Evolutionary conservation across 352 stramenopile species (phyloP), one percentile per base, ranked within the genome.

Genomic region (Phytophthora meadii): DNA sequence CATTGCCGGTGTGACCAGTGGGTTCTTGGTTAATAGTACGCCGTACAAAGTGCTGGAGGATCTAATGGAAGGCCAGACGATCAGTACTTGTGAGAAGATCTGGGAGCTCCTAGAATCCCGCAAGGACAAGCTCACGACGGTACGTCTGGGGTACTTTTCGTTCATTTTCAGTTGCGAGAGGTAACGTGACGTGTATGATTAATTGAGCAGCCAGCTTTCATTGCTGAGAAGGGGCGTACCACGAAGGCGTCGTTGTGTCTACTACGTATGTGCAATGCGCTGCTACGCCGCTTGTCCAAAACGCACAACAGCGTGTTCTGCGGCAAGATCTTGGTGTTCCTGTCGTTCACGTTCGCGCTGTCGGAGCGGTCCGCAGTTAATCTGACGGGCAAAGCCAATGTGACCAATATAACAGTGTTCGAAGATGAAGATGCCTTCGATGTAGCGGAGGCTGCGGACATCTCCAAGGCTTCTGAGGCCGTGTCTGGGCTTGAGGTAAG

Each of bases 281-380:
- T 96, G 48, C 74, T 96, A 63, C 86, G 88, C 4, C 84, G 88
- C 24, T 63, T 94, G 47, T 96, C 88, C 27, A 94, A 94, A 76
- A 96, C 88, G 22, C 86, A 96, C 66, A 93, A 96, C 69, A 96
- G 83, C 52, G 86, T 96, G n/a, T 96, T 96, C 42, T 96, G 88
- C 45, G 88, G 88, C 41, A 89, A 89, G 62, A 96, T 96, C 61
- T 64, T 96, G 36, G 66, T 94, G 46, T 94, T 96, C 61, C 76
- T 96, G 62, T 93, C 88, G 40, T 96, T 90, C 48, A 93, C 82
- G 22, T 96, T 96, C 24, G 76, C 86, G 28, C 72, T 96, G 8
- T 94, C 86, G 27, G 88, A 96, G 68, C 84, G 87, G 24, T 96
- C 88, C 39, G 88, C 84, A 24, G 84, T 96, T 5, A 96, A 96